These are phyloP conservation scores for Celoporthe dispersa DNA, from an alignment of 2,329 filamentous ascomycete species.

Conservation along the genomic window DNA sequence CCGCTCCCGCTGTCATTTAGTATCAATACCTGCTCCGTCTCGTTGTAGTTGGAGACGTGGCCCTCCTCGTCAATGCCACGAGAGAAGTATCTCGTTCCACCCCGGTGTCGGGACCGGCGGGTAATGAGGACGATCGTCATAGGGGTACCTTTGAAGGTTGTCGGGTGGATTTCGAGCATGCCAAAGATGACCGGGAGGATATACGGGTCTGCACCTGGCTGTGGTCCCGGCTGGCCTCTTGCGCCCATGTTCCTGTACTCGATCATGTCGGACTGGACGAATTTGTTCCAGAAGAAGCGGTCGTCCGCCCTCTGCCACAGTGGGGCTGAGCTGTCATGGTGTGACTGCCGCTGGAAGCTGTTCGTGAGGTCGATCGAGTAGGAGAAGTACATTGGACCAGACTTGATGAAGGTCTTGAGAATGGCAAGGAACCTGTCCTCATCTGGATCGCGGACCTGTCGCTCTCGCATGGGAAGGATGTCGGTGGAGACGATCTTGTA, in stretches of 20 bases:
- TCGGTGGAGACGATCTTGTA: conserved; percentile 93
- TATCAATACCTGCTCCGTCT: conserved; percentile 92
- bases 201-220: conserved; percentile 82
- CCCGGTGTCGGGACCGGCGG: conserved; percentile 83
- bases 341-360: conserved; percentile 90
- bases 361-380: conserved; percentile 97
- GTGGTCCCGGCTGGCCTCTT: conserved; percentile 68
- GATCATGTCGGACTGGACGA: conserved; percentile 88
- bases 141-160: conserved; percentile 80
- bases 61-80: conserved; percentile 91
- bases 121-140: conserved; percentile 89
- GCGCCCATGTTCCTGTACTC: conserved; percentile 74
- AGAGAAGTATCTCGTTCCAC: conserved; percentile 92
- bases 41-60: conserved; percentile 98
- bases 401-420: conserved; percentile 80
- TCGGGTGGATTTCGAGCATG: conserved; percentile 89
- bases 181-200: conserved; percentile 96
- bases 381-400: conserved; percentile 94
- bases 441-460: conserved; percentile 86
- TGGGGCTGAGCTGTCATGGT: conserved; percentile 71
- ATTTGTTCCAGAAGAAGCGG: conserved; percentile 98
- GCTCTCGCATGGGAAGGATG: conserved; percentile 90
- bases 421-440: conserved; percentile 89
- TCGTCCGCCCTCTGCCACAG: conserved; percentile 94
- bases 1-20: conserved; percentile 80